Evolutionary conservation across 176 grass and related monocot species (phyloP), one percentile per base, ranked within the genome.

Genomic region (Oryza punctata): DNA sequence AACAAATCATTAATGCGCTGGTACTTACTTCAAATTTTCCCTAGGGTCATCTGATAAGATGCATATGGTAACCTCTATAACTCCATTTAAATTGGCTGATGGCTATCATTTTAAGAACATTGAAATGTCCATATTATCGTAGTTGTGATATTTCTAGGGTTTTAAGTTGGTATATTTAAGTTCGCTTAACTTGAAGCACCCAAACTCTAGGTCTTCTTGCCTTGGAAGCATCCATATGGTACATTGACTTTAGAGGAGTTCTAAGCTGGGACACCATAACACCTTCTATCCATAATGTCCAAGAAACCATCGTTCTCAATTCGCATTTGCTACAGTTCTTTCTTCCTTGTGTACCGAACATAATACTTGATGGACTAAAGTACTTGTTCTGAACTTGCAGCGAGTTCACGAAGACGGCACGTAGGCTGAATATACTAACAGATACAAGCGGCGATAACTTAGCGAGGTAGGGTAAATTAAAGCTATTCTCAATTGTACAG

Each of bases 381-480:
- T 15, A 47, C 14, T 60, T 64, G 18, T 32, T 69, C 23, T 72
- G 73, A 65, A 47, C n/a, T 72, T 92, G 85, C 93, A 99, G 97
- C 52, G 86, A 96, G 60, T 99, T 99, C 92, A 99, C 85, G 4
- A 99, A 91, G 46, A 81, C 91, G 0, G 86, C 89, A 5, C 76
- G 97, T 40, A 92, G 93, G 89, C 85, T 99, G 52, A 96, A 88
- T 2, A 99, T 99, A 94, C 78, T 92, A 27, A 79, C 85, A 15
- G 91, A 89, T 19, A 52, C 80, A 3, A 85, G 87, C 65, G 68
- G 64, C 33, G 83, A 91, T 45, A 90, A 84, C 44, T 50, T 92
- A 84, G 91, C 80, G 81, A 87, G 83, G 72, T 94, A 93, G 84
- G 81, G 18, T 46, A 84, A 35, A 67, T 14, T 41, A 65, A 63